Evolutionary conservation across 352 stramenopile species (phyloP), one percentile per base, ranked within the genome.

Genomic region (Phytophthora vignae): DNA sequence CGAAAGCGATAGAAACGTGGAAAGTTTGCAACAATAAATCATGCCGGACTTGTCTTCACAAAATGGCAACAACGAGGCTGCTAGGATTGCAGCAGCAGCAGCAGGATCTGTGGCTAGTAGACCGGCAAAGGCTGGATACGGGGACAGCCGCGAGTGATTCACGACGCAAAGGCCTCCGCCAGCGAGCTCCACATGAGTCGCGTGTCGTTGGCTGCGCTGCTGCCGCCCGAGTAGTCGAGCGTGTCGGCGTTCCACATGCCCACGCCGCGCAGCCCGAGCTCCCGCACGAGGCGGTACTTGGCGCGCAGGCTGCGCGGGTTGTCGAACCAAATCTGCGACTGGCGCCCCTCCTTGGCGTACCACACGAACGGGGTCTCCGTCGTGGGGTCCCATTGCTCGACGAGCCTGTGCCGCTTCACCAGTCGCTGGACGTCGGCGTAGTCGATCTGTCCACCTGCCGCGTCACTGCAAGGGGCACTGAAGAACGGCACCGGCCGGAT

Each of bases 231-330:
- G 69, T 94, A 94, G 71, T 91, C 82, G n/a, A 94, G 71, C 31
- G 84, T 79, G 64, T 95, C 87, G 38, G 83, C 85, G 64, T 96
- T 90, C 89, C 89, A 96, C 89, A 96, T 94, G 64, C 87, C 89
- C 9, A 86, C 79, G 15, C 89, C 89, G 8, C 83, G 79, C 21
- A 96, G 77, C 1, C 69, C 75, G 4, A 90, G 64, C 19, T 82
- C 60, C 2, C 60, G 65, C 15, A 87, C 85, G 42, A 96, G 71
- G 3, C 60, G 52, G 61, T 87, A 90, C 74, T 96, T 96, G 52
- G 67, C 55, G 19, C 14, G 31, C 11, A 96, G 75, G 49, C 87
- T 94, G 57, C 66, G 56, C 25, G 76, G 74, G 67, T 93, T 83
- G 71, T 96, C 89, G 55, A 84, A 96, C 87, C 87, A 96, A 57